Base-by-base conservation (phyloP, 441 rosid species). In the Eutrema salsugineum region DNA sequence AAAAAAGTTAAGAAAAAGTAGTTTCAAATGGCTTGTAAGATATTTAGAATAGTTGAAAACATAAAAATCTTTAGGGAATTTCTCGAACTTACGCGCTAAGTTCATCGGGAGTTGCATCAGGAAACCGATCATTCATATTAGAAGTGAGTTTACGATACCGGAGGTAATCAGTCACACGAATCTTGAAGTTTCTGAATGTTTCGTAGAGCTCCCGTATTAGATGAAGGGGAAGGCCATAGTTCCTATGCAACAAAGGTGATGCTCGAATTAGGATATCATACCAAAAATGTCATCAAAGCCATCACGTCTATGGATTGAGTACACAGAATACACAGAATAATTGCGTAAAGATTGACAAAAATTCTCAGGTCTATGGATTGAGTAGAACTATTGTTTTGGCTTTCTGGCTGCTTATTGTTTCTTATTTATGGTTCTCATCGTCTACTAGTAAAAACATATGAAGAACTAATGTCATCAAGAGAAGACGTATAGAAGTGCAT, bases 91-190 rank as follows among this genome's bases (percentile, higher is more conserved):
- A 92, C 98, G 73, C 85, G 60, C 76, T 75, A 59, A 92, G 89
- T 81, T 92, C 98, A 79, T 88, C 98, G 30, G 86, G 85, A 63
- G 95, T 86, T 40, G 97, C 98, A 77, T 92, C 93, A 14, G 95
- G 91, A 80, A 92, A 92, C 63, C 88, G 83, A 72, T 90, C 97
- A 78, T 92, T 90, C 98, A 92, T 92, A 79, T 92, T 92, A 53
- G 98, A 93, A 70, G 98, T 84, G 77, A 90, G 87, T 85, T 83
- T 90, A 49, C 91, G 85, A 61, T 88, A 93, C 7, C 93, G 97
- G 67, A 93, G 68, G 68, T 83, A 90, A 85, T 93, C 98, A 63
- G 97, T 86, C 75, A 93, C 80, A 59, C 95, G 98, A 62, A 88
- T 83, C 82, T 77, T 93, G 73, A 93, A 88, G 78, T 93, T 93